Conservation (phyloP, 192 early-diverging fungal genomes). For the Diversispora eburnea region DNA sequence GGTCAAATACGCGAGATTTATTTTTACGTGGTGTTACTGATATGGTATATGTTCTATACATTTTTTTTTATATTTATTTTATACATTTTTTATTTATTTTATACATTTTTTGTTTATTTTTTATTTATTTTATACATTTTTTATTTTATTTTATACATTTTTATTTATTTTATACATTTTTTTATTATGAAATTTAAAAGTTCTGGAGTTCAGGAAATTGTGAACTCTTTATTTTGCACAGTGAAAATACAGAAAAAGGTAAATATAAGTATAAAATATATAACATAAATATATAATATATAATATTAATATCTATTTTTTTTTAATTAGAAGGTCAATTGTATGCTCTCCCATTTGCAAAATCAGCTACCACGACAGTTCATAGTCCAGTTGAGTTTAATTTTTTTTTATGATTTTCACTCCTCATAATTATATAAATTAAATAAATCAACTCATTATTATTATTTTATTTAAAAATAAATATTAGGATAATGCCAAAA, state of each 20-base stretch:
- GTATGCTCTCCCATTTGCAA: slow-evolving; percentile 54
- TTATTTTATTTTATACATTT: neutral
- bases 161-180: neutral
- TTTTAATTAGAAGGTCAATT: slow-evolving; percentile 33
- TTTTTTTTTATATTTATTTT: neutral
- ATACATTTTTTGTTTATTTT: no score
- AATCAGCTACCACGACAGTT: slow-evolving; percentile 46
- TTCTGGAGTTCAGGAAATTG: slow-evolving; percentile 70
- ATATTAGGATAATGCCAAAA: slow-evolving; percentile 50
- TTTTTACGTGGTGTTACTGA: slow-evolving; percentile 56
- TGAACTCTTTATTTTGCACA: slow-evolving; percentile 66
- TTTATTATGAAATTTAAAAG: slow-evolving; percentile 32
- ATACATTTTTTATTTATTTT: neutral
- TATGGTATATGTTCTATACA: slow-evolving; percentile 43
- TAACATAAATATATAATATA: neutral
- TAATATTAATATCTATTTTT: neutral
- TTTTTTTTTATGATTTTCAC: neutral
- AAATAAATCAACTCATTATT: no score
- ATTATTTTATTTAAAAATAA: no score
- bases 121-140: neutral
- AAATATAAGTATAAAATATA: neutral
- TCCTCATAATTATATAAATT: no score
- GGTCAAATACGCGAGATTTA: slow-evolving; percentile 44
- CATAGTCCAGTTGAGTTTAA: slow-evolving; percentile 39
- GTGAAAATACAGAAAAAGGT: slow-evolving; percentile 6